Evolutionary conservation across 805 yeast genomes (phyloP), one percentile per base, ranked within the genome.

Genomic region (Nakazawaea pomicola): DNA sequence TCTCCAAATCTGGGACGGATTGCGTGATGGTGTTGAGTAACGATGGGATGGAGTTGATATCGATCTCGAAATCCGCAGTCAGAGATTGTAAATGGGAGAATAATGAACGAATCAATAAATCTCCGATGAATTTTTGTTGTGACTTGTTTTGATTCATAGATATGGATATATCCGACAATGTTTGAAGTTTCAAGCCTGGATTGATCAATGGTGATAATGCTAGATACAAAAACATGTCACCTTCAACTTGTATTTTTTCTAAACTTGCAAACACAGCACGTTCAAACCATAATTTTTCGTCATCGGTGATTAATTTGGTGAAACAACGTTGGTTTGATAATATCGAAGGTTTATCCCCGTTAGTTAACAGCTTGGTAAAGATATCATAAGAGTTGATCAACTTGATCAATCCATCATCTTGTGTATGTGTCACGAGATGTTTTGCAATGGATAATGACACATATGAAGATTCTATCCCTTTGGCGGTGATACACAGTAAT

Each of bases 381-480:
- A 68, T 46, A 7, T 55, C 57, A 6, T 55, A 53, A 4, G 56
- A 56, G 5, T 53, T 53, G 9, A 61, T 49, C 3, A 42, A 24
- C 6, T 42, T 25, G 11, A 29, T 31, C 14, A 54, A 27, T 2
- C 30, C 35, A 9, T 40, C 45, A 33, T 45, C 37, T 1, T 43
- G 24, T 4, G 30, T 38, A 11, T 41, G 25, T 9, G 44, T 46
- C 12, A 49, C 49, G 6, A 68, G 25, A 3, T 49, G 36, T 43
- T 44, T 40, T 32, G 50, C 48, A 19, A 55, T 29, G 45, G 51
- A 46, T 45, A 66, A 48, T 2, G 72, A 58, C 2, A 80, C 79
- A 53, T 75, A 80, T 3, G 80, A 78, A 37, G 76, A 71, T 2
- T 71, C 58, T 14, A 80, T 69, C 8, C 74, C 63, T 55, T 76